Evolutionary conservation across 495 filamentous ascomycete genomes (phyloP), one percentile per base, ranked within the genome.

Genomic region (Bacidia rubella): DNA sequence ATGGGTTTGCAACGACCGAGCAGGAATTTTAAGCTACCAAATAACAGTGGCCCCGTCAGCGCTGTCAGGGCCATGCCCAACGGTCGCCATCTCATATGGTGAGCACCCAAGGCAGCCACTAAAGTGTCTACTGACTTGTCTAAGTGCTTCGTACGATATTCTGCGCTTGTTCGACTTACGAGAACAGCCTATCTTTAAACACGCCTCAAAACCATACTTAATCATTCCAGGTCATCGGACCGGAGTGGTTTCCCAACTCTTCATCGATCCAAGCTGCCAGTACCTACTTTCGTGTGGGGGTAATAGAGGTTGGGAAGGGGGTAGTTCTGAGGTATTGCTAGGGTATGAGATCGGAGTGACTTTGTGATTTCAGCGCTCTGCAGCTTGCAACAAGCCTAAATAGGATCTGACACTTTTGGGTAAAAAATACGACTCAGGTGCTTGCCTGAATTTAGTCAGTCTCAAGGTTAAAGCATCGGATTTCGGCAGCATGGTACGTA

Each of bases 261-360:
- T 87, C 61, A 73, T 94, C 46, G 92, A 98, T 64, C 84, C 86
- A 24, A 87, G 86, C 0, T 92, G 87, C 58, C 74, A 81, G 27
- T 95, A 87, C 64, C 87, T 98, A 80, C 76, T 98, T 44, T 90
- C 86, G 1, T 82, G 86, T 1, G 88, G 84, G 26, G 92, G 92
- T 1, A 96, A 90, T 56, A 70, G 92, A 48, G 92, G 92, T 2
- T 97, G 93, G 93, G 93, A 97, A 64, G 92, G 92, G n/a, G 79
- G 72, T 25, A 81, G 75, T 24, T 96, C 92, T 1, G 92, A 98
- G 69, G 88, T 92, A 9, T 65, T 96, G 25, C 74, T 98, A 40
- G 92, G 92, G 45, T 98, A 98, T 65, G 92, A 98, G 66, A 94
- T 98, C 57, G 76, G 76, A 3, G 67, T 80, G 55, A 64, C 65